Evolutionary conservation across 371 early-diverging fungal genomes (phyloP).

Genomic region (Encephalitozoon intestinalis): DNA sequence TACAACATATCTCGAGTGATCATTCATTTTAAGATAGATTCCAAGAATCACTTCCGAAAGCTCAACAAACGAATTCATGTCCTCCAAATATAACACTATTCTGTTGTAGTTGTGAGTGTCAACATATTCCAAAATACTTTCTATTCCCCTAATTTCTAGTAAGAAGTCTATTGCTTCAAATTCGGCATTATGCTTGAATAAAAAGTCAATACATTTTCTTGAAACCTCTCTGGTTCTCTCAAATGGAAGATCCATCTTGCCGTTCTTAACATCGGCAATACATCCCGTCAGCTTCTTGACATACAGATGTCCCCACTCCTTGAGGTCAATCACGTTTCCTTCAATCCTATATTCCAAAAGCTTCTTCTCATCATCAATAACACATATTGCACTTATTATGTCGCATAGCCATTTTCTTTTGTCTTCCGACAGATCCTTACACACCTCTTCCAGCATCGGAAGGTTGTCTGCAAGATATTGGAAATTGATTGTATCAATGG

Average conservation of each 20-base stretch:
- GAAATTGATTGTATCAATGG: constrained; percentile 23
- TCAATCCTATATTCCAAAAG: constrained; percentile 48
- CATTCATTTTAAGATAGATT: constrained; percentile 41
- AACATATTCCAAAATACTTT: constrained; percentile 40
- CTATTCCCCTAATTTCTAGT: constrained; percentile 50
- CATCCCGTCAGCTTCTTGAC: constrained; percentile 51
- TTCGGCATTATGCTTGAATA: constrained; percentile 58
- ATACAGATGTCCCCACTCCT: constrained; percentile 60
- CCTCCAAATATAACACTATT: constrained; percentile 52
- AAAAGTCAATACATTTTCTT: constrained; percentile 41
- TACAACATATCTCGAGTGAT: constrained; percentile 24
- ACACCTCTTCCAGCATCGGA: not conserved
- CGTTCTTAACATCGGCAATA: constrained; percentile 22
- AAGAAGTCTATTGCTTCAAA: constrained; percentile 60
- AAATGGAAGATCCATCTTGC: constrained; percentile 3
- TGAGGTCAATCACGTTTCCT: constrained; percentile 52
- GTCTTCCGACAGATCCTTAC: constrained; percentile 11
- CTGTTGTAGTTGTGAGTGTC: constrained; percentile 58
- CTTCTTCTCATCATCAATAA: constrained; percentile 32
- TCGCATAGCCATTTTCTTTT: constrained; percentile 49
- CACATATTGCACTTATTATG: constrained; percentile 53
- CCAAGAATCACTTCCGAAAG: constrained; percentile 28
- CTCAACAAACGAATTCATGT: constrained; percentile 29
- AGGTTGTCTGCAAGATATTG: constrained; percentile 25
- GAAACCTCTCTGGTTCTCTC: constrained; percentile 9